Conservation (phyloP, 768 basidiomycete genomes). For the Nidularia pulvinata region DNA sequence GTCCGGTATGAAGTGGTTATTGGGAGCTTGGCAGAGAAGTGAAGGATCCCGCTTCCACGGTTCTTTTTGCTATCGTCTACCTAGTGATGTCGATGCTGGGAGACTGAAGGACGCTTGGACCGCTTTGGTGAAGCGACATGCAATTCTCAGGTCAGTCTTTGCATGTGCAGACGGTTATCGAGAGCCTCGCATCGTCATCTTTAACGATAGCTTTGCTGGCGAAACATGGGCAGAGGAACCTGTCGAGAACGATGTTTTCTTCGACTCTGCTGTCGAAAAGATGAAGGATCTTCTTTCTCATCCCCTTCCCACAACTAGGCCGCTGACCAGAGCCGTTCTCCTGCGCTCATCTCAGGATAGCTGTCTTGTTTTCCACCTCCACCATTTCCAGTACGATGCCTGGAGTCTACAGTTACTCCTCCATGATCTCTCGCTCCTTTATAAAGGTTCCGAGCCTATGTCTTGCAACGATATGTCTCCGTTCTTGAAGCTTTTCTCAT, state of each 20-base stretch:
- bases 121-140: slow-evolving; percentile 26
- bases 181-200: slow-evolving; percentile 23
- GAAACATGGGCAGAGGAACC: slow-evolving; percentile 18
- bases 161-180: slow-evolving; percentile 18
- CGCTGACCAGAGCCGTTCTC: slow-evolving; percentile 20
- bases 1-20: slow-evolving; percentile 31
- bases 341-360: slow-evolving; percentile 12
- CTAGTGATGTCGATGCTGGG: slow-evolving; percentile 18
- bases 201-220: slow-evolving; percentile 6
- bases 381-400: slow-evolving; percentile 53
- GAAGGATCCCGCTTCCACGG: slow-evolving; percentile 38
- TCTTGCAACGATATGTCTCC: slow-evolving; percentile 17
- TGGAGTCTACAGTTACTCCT: slow-evolving; percentile 40
- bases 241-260: slow-evolving; percentile 9
- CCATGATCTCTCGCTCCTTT: slow-evolving; percentile 34
- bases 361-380: slow-evolving; percentile 28
- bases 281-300: slow-evolving; percentile 19
- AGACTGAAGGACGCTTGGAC: slow-evolving; percentile 33
- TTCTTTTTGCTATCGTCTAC: slow-evolving; percentile 37
- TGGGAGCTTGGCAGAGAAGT: slow-evolving; percentile 44
- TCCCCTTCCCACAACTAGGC: slow-evolving; percentile 13
- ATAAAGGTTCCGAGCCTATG: slow-evolving; percentile 17
- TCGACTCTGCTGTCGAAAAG: slow-evolving; percentile 7
- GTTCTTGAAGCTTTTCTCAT: slow-evolving; percentile 22
- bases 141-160: slow-evolving; percentile 43